These are phyloP conservation scores for Eucalyptus sideroxylon DNA, from an alignment of 345 rosid species.

Conservation along the genomic window DNA sequence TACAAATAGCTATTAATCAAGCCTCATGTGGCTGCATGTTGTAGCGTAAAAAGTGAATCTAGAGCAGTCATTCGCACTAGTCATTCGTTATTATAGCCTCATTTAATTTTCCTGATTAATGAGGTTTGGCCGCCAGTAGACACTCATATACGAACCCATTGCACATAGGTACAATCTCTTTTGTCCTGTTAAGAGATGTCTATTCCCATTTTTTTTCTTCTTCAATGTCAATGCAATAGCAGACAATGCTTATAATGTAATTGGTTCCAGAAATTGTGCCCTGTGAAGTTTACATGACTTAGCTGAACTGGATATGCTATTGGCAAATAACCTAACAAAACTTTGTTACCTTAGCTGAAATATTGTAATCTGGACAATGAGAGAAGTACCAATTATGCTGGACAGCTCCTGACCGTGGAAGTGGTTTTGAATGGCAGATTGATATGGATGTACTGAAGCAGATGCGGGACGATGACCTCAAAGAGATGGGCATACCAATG, in stretches of 20 bases:
- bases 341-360: background rate
- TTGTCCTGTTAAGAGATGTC: background rate
- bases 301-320: background rate
- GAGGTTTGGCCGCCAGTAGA: background rate
- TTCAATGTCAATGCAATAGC: background rate
- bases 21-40: background rate
- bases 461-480: conserved; percentile 41
- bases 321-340: background rate
- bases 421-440: conserved; percentile 14
- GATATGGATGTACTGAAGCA: conserved; percentile 45
- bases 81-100: background rate
- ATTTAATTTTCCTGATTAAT: background rate
- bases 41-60: background rate
- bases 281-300: background rate
- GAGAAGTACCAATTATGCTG: background rate
- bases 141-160: background rate
- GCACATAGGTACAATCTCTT: background rate
- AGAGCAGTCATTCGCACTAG: background rate
- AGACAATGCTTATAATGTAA: background rate
- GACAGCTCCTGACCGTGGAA: background rate
- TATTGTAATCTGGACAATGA: background rate
- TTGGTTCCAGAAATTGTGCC: background rate
- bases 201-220: background rate
- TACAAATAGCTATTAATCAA: background rate
- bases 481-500: conserved; percentile 54